Evolutionary conservation across 225 moss, liverwort and hornwort species (phyloP).

Genomic region (Ulota crispa): DNA sequence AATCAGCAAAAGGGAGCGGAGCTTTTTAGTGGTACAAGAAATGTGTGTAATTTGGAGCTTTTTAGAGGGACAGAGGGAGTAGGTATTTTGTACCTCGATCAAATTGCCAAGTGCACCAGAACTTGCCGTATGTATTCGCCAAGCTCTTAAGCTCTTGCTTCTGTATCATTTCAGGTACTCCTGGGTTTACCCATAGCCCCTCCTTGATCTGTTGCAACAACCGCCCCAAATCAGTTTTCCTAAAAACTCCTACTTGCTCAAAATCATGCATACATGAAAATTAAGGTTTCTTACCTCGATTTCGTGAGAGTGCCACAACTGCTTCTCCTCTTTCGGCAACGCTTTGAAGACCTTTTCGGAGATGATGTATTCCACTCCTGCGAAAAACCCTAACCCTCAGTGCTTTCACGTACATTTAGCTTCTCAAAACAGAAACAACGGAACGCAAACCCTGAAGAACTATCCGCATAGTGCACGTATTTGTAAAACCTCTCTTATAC

Average conservation of each 20-base stretch:
- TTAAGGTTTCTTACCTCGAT: slow-evolving; percentile 37
- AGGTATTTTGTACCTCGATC: slow-evolving; percentile 43
- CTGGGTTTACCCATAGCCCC: slow-evolving; percentile 64
- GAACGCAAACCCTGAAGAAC: not conserved
- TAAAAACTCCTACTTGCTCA: not conserved
- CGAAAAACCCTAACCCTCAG: not conserved
- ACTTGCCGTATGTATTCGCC: slow-evolving; percentile 61
- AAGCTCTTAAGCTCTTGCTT: slow-evolving; percentile 49
- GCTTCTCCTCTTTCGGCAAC: slow-evolving; percentile 61
- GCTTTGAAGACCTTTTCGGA: slow-evolving; percentile 44
- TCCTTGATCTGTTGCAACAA: slow-evolving; percentile 47
- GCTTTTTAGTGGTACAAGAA: no score
- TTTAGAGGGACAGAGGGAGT: no score
- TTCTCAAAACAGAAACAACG: not conserved
- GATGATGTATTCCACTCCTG: slow-evolving; percentile 62
- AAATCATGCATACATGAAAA: not conserved
- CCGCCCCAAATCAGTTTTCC: not conserved
- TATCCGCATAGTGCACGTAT: not conserved
- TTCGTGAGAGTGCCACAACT: slow-evolving; percentile 63
- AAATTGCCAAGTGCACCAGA: slow-evolving; percentile 72
- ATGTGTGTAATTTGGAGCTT: no score
- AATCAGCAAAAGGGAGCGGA: no score
- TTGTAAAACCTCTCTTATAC: not conserved
- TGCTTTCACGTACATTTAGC: not conserved
- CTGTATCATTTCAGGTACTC: slow-evolving; percentile 45